phyloP scores from a whole-genome alignment of 2,329 filamentous ascomycete species.

The Emergomyces africanus region DNA sequence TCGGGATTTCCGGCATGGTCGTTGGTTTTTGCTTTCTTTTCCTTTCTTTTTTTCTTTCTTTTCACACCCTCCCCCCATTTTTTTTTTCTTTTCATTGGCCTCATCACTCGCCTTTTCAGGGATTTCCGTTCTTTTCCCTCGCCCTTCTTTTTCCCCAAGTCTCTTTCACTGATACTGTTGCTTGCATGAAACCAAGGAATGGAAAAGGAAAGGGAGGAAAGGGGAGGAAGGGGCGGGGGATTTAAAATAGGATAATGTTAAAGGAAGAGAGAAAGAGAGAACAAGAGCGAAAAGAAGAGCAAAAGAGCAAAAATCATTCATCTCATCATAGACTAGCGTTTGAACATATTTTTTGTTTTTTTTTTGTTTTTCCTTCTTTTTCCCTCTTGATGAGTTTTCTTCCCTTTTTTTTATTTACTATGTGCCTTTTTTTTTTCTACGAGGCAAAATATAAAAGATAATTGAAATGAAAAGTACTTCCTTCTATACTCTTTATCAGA shows the following conservation, averaged over 20 bases:
- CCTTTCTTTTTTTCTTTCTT: not conserved
- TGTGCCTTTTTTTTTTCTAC: conserved; percentile 19
- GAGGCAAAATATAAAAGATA: too few relatives aligned
- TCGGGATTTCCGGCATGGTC: not conserved
- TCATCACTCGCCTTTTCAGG: not conserved
- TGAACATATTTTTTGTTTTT: conserved; percentile 24
- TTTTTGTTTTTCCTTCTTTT: conserved; percentile 26
- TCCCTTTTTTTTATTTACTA: conserved; percentile 30
- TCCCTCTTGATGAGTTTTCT: too few relatives aligned
- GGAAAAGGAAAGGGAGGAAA: not conserved
- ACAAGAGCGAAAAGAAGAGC: not conserved
- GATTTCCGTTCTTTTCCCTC: not conserved
- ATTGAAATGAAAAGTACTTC: too few relatives aligned
- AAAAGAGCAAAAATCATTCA: conserved; percentile 7
- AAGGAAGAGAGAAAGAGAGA: not conserved
- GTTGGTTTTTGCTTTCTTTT: not conserved
- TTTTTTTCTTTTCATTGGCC: not conserved
- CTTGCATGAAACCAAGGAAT: conserved; percentile 11
- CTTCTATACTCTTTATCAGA: not conserved
- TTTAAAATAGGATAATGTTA: not conserved
- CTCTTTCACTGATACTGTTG: conserved; percentile 6
- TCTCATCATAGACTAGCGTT: conserved; percentile 42
- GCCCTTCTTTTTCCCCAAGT: not conserved
- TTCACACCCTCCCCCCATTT: too few relatives aligned
- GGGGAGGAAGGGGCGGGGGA: not conserved